Percentiles rank a stretch among this genome's conserved stretches.
These are phyloP conservation scores for Venturiaceae sp. DNA, from an alignment of 2,329 filamentous ascomycete genomes.

Conservation along the genomic window DNA sequence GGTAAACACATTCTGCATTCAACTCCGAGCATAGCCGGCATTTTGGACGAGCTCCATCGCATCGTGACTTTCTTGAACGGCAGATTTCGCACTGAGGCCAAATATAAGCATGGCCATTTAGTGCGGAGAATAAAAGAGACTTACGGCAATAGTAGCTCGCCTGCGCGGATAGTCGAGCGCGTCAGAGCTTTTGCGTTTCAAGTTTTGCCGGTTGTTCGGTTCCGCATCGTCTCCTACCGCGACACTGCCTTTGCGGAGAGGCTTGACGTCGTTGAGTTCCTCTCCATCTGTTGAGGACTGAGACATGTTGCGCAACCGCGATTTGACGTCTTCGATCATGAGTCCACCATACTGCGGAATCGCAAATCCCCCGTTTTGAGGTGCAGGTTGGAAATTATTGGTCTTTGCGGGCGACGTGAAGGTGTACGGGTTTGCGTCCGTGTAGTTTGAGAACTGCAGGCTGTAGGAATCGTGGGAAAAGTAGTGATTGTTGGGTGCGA, in stretches of 20 bases:
- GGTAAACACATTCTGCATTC: slow-evolving; percentile 73
- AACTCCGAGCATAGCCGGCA: slow-evolving; percentile 77
- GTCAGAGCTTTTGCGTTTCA: slow-evolving; percentile 20
- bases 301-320: slow-evolving; percentile 32
- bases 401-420: slow-evolving; percentile 8
- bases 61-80: slow-evolving; percentile 69
- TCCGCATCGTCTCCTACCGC: background rate
- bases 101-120: slow-evolving; percentile 12
- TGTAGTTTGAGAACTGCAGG: background rate
- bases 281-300: slow-evolving; percentile 31
- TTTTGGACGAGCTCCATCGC: slow-evolving; percentile 71
- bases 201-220: background rate
- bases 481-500: background rate
- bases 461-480: slow-evolving; percentile 11
- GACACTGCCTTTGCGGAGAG: background rate
- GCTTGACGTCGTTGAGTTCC: slow-evolving; percentile 20
- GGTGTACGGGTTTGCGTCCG: slow-evolving; percentile 13
- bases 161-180: slow-evolving; percentile 32
- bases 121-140: slow-evolving; percentile 3
- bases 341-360: background rate
- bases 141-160: slow-evolving; percentile 31
- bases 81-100: slow-evolving; percentile 65
- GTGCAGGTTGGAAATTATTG: background rate
- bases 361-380: background rate
- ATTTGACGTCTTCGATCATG: slow-evolving; percentile 17